A percentile compares a stretch with the other conserved stretches of the same genome.
These are phyloP conservation scores for Hymenoscyphus fraxineus DNA, from an alignment of 2,329 filamentous ascomycete genomes.

Conservation along the genomic window DNA sequence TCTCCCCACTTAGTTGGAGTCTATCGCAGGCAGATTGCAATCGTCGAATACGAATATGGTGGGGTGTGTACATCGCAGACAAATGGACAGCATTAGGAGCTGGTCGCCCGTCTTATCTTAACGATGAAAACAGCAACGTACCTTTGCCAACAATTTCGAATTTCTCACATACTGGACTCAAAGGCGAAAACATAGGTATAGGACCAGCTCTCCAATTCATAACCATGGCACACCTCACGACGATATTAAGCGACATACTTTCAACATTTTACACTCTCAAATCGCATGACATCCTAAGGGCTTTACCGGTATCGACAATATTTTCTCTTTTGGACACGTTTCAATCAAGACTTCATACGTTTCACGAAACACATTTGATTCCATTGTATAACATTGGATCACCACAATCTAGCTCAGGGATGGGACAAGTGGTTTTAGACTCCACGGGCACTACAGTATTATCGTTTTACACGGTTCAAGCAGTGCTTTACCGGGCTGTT, in stretches of 20 bases:
- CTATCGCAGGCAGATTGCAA: slow-evolving; percentile 29
- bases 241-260: slow-evolving; percentile 49
- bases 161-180: slow-evolving; percentile 24
- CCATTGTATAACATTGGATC: slow-evolving; percentile 18
- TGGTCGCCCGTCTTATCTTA: slow-evolving; percentile 48
- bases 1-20: slow-evolving; percentile 29
- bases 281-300: slow-evolving; percentile 21
- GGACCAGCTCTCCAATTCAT: slow-evolving; percentile 39
- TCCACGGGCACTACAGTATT: slow-evolving; percentile 21
- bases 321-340: slow-evolving; percentile 22
- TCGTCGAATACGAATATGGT: slow-evolving; percentile 54
- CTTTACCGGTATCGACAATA: slow-evolving; percentile 18
- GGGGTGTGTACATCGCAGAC: slow-evolving; percentile 63
- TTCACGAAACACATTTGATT: slow-evolving; percentile 22
- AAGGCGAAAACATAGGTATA: slow-evolving; percentile 31
- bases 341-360: slow-evolving; percentile 20
- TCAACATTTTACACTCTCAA: slow-evolving; percentile 44
- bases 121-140: slow-evolving; percentile 29
- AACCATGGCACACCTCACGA: slow-evolving; percentile 47
- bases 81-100: slow-evolving; percentile 57
- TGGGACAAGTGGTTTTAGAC: slow-evolving; percentile 11
- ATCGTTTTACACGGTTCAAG: slow-evolving; percentile 24
- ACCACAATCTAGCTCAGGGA: slow-evolving; percentile 5
- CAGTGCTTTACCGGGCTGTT: slow-evolving; percentile 24
- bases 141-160: slow-evolving; percentile 45